Conservation (phyloP, 768 basidiomycete genomes). For the Suillus ampliporus region DNA sequence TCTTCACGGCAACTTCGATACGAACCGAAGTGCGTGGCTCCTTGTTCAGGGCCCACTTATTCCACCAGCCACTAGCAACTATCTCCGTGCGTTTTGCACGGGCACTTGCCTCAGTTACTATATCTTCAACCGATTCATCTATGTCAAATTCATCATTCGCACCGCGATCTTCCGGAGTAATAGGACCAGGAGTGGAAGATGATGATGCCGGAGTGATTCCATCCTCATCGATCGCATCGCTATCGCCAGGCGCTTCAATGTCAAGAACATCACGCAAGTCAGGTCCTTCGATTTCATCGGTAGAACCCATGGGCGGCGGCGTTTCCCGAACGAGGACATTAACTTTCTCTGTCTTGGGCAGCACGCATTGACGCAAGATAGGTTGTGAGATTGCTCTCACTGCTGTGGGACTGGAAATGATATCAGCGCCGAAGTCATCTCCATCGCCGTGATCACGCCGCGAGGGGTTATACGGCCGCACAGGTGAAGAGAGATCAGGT, state of each 20-base stretch:
- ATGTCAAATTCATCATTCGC: constrained; percentile 17
- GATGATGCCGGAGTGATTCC: constrained; percentile 35
- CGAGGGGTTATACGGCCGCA: constrained; percentile 34
- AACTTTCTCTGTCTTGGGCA: constrained; percentile 11
- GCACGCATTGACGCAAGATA: constrained; percentile 11
- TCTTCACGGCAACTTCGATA: constrained; percentile 14
- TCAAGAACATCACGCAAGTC: constrained; percentile 53
- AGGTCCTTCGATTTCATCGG: constrained; percentile 35
- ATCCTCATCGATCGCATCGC: constrained; percentile 41
- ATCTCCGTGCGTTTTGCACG: constrained; percentile 41
- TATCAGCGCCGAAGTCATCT: constrained; percentile 58
- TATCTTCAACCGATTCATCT: constrained; percentile 33
- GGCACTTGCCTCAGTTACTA: constrained; percentile 24
- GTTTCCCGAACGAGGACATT: constrained; percentile 36
- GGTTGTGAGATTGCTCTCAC: constrained; percentile 25
- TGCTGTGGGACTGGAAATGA: constrained; percentile 39
- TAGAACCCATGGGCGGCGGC: constrained; percentile 26
- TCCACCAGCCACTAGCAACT: constrained; percentile 57
- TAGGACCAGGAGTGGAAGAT: constrained; percentile 41
- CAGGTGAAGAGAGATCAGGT: constrained; percentile 71
- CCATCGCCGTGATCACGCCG: constrained; percentile 13
- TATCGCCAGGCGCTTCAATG: constrained; percentile 51
- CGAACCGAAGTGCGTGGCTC: constrained; percentile 26
- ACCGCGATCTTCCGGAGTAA: constrained; percentile 34
- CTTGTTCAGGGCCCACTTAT: constrained; percentile 50